Base-by-base conservation (phyloP, 139 green algal species). In the Diplosphaera chodatii region DNA sequence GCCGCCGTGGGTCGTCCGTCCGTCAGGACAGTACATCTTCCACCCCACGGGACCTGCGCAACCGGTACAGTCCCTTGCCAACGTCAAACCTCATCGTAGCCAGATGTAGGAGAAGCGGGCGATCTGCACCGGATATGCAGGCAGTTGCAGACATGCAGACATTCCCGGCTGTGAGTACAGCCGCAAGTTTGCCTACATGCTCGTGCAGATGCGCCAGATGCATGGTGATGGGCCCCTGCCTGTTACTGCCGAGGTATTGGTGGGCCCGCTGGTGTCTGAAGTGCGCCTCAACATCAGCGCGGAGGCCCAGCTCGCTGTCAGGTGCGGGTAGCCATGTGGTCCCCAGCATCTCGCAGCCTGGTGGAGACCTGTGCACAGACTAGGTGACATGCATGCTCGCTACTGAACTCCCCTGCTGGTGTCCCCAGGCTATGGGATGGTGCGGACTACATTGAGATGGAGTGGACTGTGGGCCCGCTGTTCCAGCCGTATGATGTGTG, bases 401-500 rank as follows among this genome's bases (percentile, higher is more conserved):
- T n/a, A n/a, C n/a, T n/a, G n/a, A n/a, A n/a, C n/a, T n/a, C n/a
- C n/a, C n/a, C n/a, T n/a, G n/a, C n/a, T n/a, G n/a, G n/a, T n/a
- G n/a, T n/a, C n/a, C n/a, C n/a, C 18, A 59, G 48, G 48, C 48
- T 91, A 56, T 83, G 81, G 72, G 25, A 48, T 0, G 76, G 69
- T 4, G 69, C 64, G 20, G 20, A 29, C 5, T 62, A 78, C 25
- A 41, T 88, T 28, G 86, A 92, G 72, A 62, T 92, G 48, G 85
- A 92, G 72, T 94, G 89, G 89, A 92, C 83, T 0, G 82, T 87
- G 32, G 88, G 89, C 4, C 88, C 88, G 27, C 78, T 94, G 34
- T 85, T 59, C 18, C 3, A 59, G 16, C 13, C 16, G 16, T 18
- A 59, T 25, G 88, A 91, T 74, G 73, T 91, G 5, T 73, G 79